A percentile compares a stretch with the other conserved stretches of the same genome.
Conservation (phyloP, 768 basidiomycete genomes). For the Hericium alpestre region DNA sequence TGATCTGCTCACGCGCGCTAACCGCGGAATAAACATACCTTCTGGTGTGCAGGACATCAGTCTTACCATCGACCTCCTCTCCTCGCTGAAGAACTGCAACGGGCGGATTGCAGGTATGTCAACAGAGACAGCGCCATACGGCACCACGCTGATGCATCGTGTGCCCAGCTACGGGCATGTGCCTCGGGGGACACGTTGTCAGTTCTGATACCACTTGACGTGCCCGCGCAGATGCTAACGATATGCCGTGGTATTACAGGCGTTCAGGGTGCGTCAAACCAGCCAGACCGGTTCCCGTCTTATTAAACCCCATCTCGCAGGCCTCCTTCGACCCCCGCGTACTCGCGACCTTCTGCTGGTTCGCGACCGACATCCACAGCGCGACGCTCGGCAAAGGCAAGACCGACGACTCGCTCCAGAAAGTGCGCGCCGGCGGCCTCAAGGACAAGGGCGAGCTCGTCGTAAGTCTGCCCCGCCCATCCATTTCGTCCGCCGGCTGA, state of each 20-base stretch:
- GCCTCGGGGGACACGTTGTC: slow-evolving; percentile 79
- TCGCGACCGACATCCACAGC: slow-evolving; percentile 87
- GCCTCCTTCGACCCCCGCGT: slow-evolving; percentile 84
- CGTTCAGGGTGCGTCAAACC: slow-evolving; percentile 34
- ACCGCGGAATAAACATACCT: neutral
- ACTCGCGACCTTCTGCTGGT: slow-evolving; percentile 82
- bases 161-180: slow-evolving; percentile 74
- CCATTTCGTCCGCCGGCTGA: neutral
- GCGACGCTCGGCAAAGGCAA: slow-evolving; percentile 69
- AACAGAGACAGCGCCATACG: neutral
- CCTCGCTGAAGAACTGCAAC: slow-evolving; percentile 70
- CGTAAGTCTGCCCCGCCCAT: slow-evolving; percentile 29
- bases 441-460: slow-evolving; percentile 74
- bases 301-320: slow-evolving; percentile 25
- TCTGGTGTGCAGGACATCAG: slow-evolving; percentile 55
- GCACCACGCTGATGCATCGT: slow-evolving; percentile 10
- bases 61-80: slow-evolving; percentile 65
- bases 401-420: slow-evolving; percentile 64
- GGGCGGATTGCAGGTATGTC: slow-evolving; percentile 75
- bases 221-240: too few relatives aligned
- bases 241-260: slow-evolving; percentile 18
- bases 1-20: neutral
- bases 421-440: slow-evolving; percentile 67
- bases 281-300: neutral
- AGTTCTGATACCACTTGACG: slow-evolving; percentile 12